Conservation (phyloP, 768 basidiomycete genomes). For the Amanita pallidorosea region DNA sequence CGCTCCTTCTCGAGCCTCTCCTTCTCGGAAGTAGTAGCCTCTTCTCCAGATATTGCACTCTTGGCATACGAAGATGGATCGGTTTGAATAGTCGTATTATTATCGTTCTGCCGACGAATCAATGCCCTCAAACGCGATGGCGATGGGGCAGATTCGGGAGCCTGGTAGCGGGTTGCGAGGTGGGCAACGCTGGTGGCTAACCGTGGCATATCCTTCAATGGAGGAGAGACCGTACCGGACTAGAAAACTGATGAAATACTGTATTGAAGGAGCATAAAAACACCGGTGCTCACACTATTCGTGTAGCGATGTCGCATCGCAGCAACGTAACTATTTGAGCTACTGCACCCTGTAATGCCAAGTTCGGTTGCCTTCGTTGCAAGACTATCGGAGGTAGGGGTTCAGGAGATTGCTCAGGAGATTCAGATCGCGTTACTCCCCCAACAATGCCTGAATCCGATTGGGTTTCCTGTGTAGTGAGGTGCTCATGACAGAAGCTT, state of each 20-base stretch:
- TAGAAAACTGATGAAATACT: slow-evolving; percentile 14
- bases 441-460: not conserved
- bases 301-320: slow-evolving; percentile 59
- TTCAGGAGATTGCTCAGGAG: not conserved
- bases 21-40: not conserved
- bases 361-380: slow-evolving; percentile 25
- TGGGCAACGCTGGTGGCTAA: slow-evolving; percentile 59
- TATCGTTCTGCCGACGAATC: not conserved
- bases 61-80: slow-evolving; percentile 8
- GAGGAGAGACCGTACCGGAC: slow-evolving; percentile 43
- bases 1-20: slow-evolving; percentile 33
- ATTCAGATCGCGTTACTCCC: not conserved
- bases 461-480: not conserved
- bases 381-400: not conserved
- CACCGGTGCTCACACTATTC: slow-evolving; percentile 32
- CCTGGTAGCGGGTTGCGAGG: slow-evolving; percentile 53
- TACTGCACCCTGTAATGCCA: slow-evolving; percentile 41
- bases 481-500: not conserved
- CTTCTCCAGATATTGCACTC: slow-evolving; percentile 22
- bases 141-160: slow-evolving; percentile 29
- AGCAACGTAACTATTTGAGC: slow-evolving; percentile 47
- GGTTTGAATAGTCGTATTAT: not conserved
- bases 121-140: slow-evolving; percentile 12
- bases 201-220: slow-evolving; percentile 51
- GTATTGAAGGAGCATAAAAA: slow-evolving; percentile 3